Base-by-base conservation (phyloP, 106 monocot genomes). In the Xerophyta viscosa region DNA sequence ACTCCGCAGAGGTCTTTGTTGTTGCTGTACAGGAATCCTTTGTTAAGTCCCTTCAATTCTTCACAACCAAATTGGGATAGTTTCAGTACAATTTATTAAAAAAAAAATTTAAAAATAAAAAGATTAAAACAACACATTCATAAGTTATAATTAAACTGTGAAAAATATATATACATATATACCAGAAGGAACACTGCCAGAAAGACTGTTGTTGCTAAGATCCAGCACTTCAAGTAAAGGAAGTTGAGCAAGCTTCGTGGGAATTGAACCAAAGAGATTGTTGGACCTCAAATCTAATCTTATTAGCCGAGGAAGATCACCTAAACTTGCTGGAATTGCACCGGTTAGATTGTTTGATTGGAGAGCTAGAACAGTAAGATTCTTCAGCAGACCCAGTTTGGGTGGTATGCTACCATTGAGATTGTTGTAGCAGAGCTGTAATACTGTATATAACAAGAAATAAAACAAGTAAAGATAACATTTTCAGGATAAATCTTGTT, bases 361-460 rank as follows among this genome's bases (percentile, higher is more conserved):
- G 27, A 85, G 47, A n/a, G 85, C 84, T 2, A 91, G 91, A 13
- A 85, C 91, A 60, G 20, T 63, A 24, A 91, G 85, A 48, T 56
- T 81, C 63, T 71, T 85, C 63, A 85, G 52, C 9, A 48, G 31
- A 18, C 81, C 81, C 5, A 91, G 44, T 37, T 81, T 67, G 50
- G 80, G 81, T 22, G 85, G 91, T 10, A 91, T 66, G 51, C 78
- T 81, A 12, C 91, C 85, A 10, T 77, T 72, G 3, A 91, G 66
- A 66, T 77, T 77, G 66, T 91, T 91, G 43, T 81, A 91, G 48
- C 85, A 84, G 0, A 91, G 72, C 78, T 91, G 91, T 60, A 91
- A 39, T n/a, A 91, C 91, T 91, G 56, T 45, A 50, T 20, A n/a
- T n/a, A n/a, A n/a, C n/a, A n/a, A n/a, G n/a, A n/a, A n/a, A n/a